Percentiles rank a stretch among this genome's conserved stretches.
These are phyloP conservation scores for Lachnellula subtilissima DNA, from an alignment of 2,329 filamentous ascomycete genomes.

Conservation along the genomic window DNA sequence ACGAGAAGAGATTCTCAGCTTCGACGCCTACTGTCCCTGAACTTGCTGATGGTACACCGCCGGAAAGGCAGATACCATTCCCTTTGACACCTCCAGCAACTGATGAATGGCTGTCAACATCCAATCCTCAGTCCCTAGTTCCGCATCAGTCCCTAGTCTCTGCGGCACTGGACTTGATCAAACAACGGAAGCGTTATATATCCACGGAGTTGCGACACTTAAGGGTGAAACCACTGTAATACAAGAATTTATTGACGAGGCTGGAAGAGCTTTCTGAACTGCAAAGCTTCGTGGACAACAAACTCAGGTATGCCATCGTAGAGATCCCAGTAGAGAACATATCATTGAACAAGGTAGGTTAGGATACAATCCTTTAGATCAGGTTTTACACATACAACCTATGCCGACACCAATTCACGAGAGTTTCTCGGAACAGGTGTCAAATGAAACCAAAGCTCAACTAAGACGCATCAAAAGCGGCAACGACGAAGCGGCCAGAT, in stretches of 20 bases:
- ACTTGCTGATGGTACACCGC: constrained; percentile 19
- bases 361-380: constrained; percentile 10
- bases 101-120: constrained; percentile 13
- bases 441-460: constrained; percentile 11
- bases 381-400: constrained; percentile 13
- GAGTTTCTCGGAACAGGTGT: constrained; percentile 16
- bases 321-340: constrained; percentile 5
- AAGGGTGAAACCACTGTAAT: constrained; percentile 11
- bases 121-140: too few species aligned
- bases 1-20: constrained; percentile 21
- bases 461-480: constrained; percentile 10
- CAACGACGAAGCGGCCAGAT: constrained; percentile 13
- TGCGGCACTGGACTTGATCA: constrained; percentile 13
- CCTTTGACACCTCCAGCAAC: constrained; percentile 21
- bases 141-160: constrained; percentile 15
- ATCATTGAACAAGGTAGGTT: constrained; percentile 10
- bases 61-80: constrained; percentile 19
- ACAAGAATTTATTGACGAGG: constrained; percentile 12
- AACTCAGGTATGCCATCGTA: constrained; percentile 9
- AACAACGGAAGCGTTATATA: constrained; percentile 12
- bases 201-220: constrained; percentile 13
- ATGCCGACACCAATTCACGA: constrained; percentile 12
- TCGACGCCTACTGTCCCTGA: constrained; percentile 17
- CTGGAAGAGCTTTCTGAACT: constrained; percentile 14
- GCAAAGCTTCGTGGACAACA: constrained; percentile 10